These are phyloP conservation scores for Entamoeba moshkovskii DNA, from an alignment of 208 protist genomes.

Conservation along the genomic window DNA sequence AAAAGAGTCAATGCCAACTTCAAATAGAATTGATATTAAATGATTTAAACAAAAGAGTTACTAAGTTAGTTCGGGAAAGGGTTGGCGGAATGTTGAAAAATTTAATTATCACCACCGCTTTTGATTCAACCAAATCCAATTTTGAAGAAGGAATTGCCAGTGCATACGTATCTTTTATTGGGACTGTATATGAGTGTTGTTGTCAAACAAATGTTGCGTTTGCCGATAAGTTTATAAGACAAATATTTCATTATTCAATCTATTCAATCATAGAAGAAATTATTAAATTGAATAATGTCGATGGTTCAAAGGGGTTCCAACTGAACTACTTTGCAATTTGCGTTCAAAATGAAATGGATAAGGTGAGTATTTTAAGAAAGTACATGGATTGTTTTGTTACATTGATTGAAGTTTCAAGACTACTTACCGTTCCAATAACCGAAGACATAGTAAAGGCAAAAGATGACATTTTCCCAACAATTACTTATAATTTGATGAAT, in stretches of 20 bases:
- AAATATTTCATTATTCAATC: neutral
- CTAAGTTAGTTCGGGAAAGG: neutral
- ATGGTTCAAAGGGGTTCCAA: neutral
- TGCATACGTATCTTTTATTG: neutral
- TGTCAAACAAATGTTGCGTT: neutral
- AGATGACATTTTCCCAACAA: neutral
- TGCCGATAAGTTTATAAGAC: neutral
- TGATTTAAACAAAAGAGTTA: neutral
- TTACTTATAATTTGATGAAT: neutral
- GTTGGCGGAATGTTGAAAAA: neutral
- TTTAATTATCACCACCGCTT: neutral
- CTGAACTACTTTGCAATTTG: neutral
- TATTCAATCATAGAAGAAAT: neutral
- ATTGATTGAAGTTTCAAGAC: neutral
- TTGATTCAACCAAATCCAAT: neutral
- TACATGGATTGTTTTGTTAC: neutral
- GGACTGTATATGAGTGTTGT: neutral
- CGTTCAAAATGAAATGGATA: too few relatives aligned
- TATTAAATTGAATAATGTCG: neutral
- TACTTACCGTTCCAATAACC: neutral
- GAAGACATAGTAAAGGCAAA: neutral
- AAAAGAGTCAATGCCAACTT: neutral
- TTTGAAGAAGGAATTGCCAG: neutral
- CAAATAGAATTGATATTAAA: neutral
- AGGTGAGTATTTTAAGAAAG: neutral